Base-by-base conservation (phyloP, 495 filamentous ascomycete genomes). In the Aspergillus conjunctus region DNA sequence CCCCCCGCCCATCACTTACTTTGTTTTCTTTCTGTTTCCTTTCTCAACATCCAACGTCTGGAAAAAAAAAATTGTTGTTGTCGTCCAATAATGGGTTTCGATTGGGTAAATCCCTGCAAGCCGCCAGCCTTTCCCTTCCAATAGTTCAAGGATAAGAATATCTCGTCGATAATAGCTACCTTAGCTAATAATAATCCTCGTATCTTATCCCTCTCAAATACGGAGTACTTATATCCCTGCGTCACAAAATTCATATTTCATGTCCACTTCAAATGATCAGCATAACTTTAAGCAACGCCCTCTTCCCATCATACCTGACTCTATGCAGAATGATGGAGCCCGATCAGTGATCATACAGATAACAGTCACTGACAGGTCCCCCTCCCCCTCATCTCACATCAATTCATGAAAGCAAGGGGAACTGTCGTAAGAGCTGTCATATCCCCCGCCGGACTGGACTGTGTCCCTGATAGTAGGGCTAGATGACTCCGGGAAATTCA, bases 381-480 rank as follows among this genome's bases (percentile, higher is more conserved):
- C 39, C 39, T 41, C 39, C 39, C 37, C 37, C 37, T 41, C 34
- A 41, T 41, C 55, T 51, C 55, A 55, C 56, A 54, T 37, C 49
- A 51, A 51, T 41, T 15, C 20, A 17, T 45, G 3, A 15, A 59
- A 17, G 61, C 61, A 64, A 64, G 61, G 61, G 61, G 49, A 34
- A 10, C 4, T 37, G 11, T 44, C 39, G 39, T 22, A 52, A 54
- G 61, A 64, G 61, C 61, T 64, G 61, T 64, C 61, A 64, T 44
- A 54, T 54, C 52, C 17, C 18, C 44, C 44, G 14, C 44, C 44
- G 8, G 44, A 48, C 43, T 18, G 32, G n/a, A 43, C 20, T 39
- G 20, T 43, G 32, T 33, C 37, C 26, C 26, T 26, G 26, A 5
- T 41, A 4, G 9, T 41, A 41, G 37, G 37, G 37, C 15, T 41